Base-by-base conservation (phyloP, 169 alveolate genomes). In the Neospora caninum region DNA sequence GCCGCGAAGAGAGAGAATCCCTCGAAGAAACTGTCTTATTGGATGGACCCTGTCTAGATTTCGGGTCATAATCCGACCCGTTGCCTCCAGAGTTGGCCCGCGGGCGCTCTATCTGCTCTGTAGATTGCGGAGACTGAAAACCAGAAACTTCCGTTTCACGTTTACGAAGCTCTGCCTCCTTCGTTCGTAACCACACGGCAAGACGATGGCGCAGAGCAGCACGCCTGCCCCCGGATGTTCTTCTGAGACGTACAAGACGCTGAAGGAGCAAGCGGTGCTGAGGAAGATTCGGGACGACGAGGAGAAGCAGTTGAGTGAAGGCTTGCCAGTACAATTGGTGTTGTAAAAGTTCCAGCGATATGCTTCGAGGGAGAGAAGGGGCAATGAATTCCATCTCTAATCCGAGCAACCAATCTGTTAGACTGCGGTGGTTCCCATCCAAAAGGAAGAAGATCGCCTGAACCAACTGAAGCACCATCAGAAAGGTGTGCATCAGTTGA, bases 301-400 rank as follows among this genome's bases (percentile, higher is more conserved):
- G 82, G n/a, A 91, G 86, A 64, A 91, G 67, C 91, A 91, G 64
- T 29, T 91, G 94, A 7, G 91, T 43, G 36, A 91, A 49, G 39
- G 91, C 86, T 38, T 70, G 94, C 94, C 94, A 91, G 84, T 78
- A 53, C 45, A 91, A 91, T 78, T 91, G 94, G 88, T 91, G 94
- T 80, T 91, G 94, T 41, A 91, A 83, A 29, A 91, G 70, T 41
- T 91, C 94, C 22, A 91, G 64, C 36, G 94, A 80, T 7, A 91
- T 42, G 58, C 64, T 73, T 0, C 94, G 94, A 29, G 42, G 94
- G 29, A 91, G 94, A 16, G 94, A 91, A 31, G 94, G 94, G 29
- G 73, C 91, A 18, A 91, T 91, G 43, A 67, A 82, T 39, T 86
- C n/a, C 94, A 91, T 91, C 49, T 80, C 70, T 64, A 91, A 45